Base-by-base conservation (phyloP, 371 early-diverging fungal species). In the Haplosporangium sp. region DNA sequence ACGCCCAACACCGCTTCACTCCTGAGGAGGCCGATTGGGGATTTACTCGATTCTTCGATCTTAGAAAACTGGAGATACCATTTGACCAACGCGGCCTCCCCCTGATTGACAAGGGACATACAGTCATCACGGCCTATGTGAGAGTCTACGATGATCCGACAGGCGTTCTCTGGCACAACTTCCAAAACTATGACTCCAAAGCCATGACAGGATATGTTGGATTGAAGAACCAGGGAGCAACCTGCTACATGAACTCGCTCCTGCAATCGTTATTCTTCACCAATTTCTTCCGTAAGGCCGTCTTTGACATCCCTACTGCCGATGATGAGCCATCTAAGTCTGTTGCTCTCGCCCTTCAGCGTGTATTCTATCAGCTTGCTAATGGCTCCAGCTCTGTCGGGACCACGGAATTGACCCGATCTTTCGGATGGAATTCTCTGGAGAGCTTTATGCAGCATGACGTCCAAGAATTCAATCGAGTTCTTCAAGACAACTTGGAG, bases 191-290 rank as follows among this genome's bases (percentile, higher is more conserved):
- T 73, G 95, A 95, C 79, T 95, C 98, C 36, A 94, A 94, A 77
- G 88, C 90, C 58, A 88, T 90, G 79, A 97, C 98, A 12, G 98
- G 99, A 11, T 95, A 87, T 80, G 95, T 98, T 23, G 99, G 99
- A 0, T 83, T 99, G 64, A 91, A 92, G 61, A 99, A 99, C 83
- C 98, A 99, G 81, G 99, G 99, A 12, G 99, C 99, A 1, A 99
- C 99, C 0, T 99, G 99, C 86, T 99, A 99, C 82, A 96, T 99
- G 95, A 99, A 99, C 87, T 97, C 99, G 51, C 87, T 99, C 14
- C 89, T 99, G 41, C 99, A 99, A 83, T 95, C 98, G 5, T 88
- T 99, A 14, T 99, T 94, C 82, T 96, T 96, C 73, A 99, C 99
- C 23, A 95, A 94, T 69, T 90, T 91, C 80, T 99, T 99, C 84